Base-by-base conservation (phyloP, 108 stramenopile species). In the Fragilariopsis cylindrus region DNA sequence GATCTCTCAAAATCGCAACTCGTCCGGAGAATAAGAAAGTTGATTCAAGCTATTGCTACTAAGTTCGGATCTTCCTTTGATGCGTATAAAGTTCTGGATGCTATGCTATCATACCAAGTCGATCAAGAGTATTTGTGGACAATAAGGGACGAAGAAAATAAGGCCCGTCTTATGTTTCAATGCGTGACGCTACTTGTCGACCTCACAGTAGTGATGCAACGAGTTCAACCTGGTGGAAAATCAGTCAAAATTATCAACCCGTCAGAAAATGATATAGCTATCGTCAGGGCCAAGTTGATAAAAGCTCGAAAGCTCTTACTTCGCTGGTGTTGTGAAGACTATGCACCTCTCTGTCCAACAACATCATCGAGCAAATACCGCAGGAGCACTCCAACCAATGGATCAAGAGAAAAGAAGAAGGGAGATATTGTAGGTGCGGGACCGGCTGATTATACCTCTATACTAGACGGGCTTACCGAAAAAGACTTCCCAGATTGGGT, bases 141-240 rank as follows among this genome's bases (percentile, higher is more conserved):
- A 60, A 47, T 78, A 12, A 39, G 39, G 48, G 73, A 86, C n/a
- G 74, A 78, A 74, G 84, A 82, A 56, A 73, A 72, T 44, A 82
- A 69, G 64, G 82, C 83, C 15, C 80, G 88, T 30, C 71, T 92
- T 5, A 81, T 92, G 70, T 85, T 89, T 53, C 85, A 89, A 54
- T 88, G 85, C 56, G 76, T 75, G 4, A 82, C 77, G 30, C 68
- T 89, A 43, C 21, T 80, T 15, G 78, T 83, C 30, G 58, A 72
- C 21, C 58, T n/a, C 3, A 8, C 46, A 55, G 58, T 47, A 54
- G 71, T 74, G 30, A 65, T 39, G 43, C 62, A 65, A 53, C 18
- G 52, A 12, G 39, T 65, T 41, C 19, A 72, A 43, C 16, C 48
- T 52, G 46, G 13, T 19, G 67, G 67, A 19, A 68, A 66, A 46